A percentile compares a stretch with the other conserved stretches of the same genome.
These are phyloP conservation scores for Arthroderma sp. DNA, from an alignment of 2,329 filamentous ascomycete species.

Conservation along the genomic window DNA sequence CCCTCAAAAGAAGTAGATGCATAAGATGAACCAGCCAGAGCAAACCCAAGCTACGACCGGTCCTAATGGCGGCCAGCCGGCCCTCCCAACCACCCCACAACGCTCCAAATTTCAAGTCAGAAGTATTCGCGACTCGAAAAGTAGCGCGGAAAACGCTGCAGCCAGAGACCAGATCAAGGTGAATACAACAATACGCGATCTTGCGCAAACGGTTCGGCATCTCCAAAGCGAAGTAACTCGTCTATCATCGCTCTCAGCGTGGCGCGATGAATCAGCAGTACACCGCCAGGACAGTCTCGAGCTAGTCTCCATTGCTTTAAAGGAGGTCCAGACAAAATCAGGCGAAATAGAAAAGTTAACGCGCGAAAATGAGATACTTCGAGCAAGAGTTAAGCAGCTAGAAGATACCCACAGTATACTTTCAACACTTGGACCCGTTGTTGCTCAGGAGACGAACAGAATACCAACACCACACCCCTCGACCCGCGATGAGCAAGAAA, in stretches of 20 bases:
- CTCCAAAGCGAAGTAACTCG: constrained; percentile 2
- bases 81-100: no score
- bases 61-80: no score
- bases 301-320: constrained; percentile 8
- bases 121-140: no score
- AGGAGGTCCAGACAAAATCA: constrained; percentile 6
- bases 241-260: background rate
- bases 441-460: background rate
- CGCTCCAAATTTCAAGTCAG: no score
- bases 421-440: background rate
- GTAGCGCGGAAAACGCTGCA: background rate
- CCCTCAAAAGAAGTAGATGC: no score
- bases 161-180: background rate
- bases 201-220: constrained; percentile 4
- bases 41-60: no score
- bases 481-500: background rate
- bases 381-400: background rate
- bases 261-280: background rate
- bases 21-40: no score
- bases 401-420: background rate
- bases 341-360: constrained; percentile 1
- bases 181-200: constrained; percentile 2
- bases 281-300: constrained; percentile 1
- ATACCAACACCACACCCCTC: background rate
- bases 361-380: constrained; percentile 4